phyloP scores from a whole-genome alignment of 495 filamentous ascomycete species.

The Apodospora peruviana region DNA sequence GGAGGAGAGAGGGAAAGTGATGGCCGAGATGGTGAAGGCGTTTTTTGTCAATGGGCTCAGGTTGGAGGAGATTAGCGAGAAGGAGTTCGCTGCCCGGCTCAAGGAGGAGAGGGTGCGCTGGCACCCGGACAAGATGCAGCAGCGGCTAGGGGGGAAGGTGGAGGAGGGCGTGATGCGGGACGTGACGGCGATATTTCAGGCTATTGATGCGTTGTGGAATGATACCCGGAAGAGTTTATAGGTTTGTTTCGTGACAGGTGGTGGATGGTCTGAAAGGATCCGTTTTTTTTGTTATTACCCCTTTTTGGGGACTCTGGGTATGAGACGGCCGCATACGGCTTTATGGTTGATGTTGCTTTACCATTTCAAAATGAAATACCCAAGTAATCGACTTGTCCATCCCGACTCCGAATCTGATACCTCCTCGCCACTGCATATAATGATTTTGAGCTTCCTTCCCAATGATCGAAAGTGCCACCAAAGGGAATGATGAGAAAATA shows the following conservation, averaged over 20 bases:
- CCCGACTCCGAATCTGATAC: too few species aligned
- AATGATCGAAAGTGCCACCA: too few species aligned
- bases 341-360: neutral
- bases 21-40: conserved; percentile 24
- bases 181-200: conserved; percentile 89
- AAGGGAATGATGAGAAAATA: too few species aligned
- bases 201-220: conserved; percentile 77
- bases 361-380: neutral
- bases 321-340: neutral
- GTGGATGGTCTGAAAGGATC: too few species aligned
- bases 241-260: neutral
- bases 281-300: neutral
- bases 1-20: conserved; percentile 19
- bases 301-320: neutral
- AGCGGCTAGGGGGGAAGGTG: conserved; percentile 67
- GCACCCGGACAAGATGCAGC: conserved; percentile 99
- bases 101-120: conserved; percentile 86
- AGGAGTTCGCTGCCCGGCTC: conserved; percentile 55
- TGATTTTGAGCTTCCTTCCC: too few species aligned
- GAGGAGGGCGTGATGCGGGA: conserved; percentile 60
- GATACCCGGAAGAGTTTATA: conserved; percentile 37
- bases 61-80: conserved; percentile 54
- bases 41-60: conserved; percentile 40
- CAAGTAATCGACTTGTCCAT: too few species aligned
- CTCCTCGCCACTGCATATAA: too few species aligned